Percentiles rank a stretch among this genome's conserved stretches.
phyloP scores from a whole-genome alignment of 2,329 filamentous ascomycete species.

The Ciborinia camelliae region DNA sequence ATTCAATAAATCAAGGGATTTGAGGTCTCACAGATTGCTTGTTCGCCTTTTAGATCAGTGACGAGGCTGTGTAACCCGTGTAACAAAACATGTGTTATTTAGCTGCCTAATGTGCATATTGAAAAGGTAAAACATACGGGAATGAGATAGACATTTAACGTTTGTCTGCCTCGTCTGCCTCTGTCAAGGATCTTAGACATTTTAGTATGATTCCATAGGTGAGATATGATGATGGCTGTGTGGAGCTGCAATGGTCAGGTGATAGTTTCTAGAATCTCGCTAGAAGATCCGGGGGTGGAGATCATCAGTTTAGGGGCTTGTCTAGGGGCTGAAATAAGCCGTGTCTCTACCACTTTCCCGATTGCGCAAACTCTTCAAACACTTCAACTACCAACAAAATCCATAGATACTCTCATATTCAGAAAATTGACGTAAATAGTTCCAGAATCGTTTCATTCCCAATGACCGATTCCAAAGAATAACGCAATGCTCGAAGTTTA shows the following conservation, averaged over 20 bases:
- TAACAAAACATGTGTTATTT: neutral
- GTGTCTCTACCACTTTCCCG: too few relatives aligned
- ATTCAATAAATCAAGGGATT: neutral
- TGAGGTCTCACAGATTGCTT: neutral
- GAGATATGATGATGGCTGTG: conserved; percentile 5
- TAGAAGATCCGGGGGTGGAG: conserved; percentile 13
- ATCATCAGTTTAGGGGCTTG: neutral
- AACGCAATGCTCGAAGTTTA: neutral
- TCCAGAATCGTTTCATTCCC: neutral
- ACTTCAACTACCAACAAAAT: too few relatives aligned
- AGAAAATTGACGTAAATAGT: neutral
- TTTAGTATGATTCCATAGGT: neutral
- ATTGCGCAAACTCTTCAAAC: too few relatives aligned
- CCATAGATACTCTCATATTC: too few relatives aligned
- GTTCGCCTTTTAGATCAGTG: neutral
- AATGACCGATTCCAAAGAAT: neutral
- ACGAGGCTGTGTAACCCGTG: neutral
- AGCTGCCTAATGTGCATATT: neutral
- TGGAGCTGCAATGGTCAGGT: conserved; percentile 1
- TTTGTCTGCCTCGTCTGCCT: neutral
- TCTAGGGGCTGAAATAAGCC: neutral
- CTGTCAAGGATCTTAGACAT: neutral
- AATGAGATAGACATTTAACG: neutral
- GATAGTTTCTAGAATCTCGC: conserved; percentile 17
- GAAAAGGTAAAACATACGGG: neutral